A percentile compares a stretch with the other conserved stretches of the same genome.
These are phyloP conservation scores for Monosporascus sp. DNA, from an alignment of 2,329 filamentous ascomycete species.

Conservation along the genomic window DNA sequence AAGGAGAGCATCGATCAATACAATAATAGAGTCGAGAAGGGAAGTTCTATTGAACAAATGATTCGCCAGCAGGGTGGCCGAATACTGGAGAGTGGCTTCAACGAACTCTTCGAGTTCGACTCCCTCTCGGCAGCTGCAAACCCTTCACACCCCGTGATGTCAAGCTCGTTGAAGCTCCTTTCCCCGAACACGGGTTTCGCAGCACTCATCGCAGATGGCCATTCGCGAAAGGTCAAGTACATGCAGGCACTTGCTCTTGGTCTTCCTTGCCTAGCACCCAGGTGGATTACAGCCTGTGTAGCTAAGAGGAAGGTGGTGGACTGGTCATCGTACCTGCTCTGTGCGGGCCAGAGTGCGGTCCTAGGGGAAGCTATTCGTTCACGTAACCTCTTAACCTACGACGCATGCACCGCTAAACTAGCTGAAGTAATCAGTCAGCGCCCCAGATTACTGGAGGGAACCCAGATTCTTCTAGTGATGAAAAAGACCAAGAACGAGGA, in stretches of 20 bases:
- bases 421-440: constrained; percentile 51
- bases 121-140: constrained; percentile 22
- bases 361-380: constrained; percentile 75
- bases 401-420: constrained; percentile 51
- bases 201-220: constrained; percentile 77
- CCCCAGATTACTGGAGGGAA: constrained; percentile 57
- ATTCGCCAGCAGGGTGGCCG: constrained; percentile 68
- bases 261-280: constrained; percentile 75
- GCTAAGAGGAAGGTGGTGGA: constrained; percentile 55
- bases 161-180: constrained; percentile 43
- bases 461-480: constrained; percentile 68
- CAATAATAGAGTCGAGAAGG: constrained; percentile 31
- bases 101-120: constrained; percentile 64
- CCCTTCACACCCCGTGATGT: constrained; percentile 15
- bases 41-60: constrained; percentile 46
- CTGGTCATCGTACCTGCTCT: constrained; percentile 78
- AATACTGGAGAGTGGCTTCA: constrained; percentile 70
- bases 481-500: constrained; percentile 56
- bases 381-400: constrained; percentile 58
- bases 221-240: constrained; percentile 85
- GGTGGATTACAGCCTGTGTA: constrained; percentile 75
- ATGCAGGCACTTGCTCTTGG: constrained; percentile 90
- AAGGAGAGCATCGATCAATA: constrained; percentile 49
- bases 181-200: constrained; percentile 64
- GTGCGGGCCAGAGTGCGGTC: constrained; percentile 73